Conservation (phyloP, 345 rosid genomes). For the Tarenaya hassleriana region DNA sequence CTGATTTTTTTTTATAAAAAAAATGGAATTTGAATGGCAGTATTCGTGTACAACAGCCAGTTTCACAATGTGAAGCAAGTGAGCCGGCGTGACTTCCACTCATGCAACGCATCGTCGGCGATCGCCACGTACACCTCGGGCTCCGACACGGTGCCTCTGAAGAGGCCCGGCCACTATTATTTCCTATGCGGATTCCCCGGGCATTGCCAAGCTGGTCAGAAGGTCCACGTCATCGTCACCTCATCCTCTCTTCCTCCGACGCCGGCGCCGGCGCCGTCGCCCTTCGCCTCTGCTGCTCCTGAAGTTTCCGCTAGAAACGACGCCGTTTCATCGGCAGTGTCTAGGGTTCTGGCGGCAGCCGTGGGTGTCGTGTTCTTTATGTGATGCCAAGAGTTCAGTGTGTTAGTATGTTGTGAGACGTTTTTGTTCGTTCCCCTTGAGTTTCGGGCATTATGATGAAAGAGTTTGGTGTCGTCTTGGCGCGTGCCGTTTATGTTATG, state of each 20-base stretch:
- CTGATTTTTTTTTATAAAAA: no score
- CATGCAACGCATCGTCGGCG: constrained; percentile 26
- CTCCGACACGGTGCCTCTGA: constrained; percentile 19
- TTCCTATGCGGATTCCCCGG: constrained; percentile 29
- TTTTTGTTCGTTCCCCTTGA: no score
- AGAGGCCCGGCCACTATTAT: constrained; percentile 23
- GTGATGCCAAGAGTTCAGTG: no score
- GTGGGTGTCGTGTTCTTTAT: constrained; percentile 6
- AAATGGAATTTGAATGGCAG: constrained; percentile 1
- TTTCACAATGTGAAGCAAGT: constrained; percentile 34
- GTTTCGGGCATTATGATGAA: no score
- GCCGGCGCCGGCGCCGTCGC: constrained; percentile 4
- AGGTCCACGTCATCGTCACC: constrained; percentile 22
- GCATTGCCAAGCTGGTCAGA: constrained; percentile 33
- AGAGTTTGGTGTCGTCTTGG: no score
- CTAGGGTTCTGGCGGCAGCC: neutral
- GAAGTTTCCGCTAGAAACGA: constrained; percentile 12
- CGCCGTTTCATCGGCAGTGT: neutral
- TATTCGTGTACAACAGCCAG: constrained; percentile 25
- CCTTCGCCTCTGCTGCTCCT: constrained; percentile 13
- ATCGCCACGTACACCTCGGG: constrained; percentile 24
- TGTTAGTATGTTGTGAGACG: no score
- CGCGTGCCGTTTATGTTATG: no score
- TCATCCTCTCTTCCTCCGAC: neutral
- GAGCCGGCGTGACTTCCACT: constrained; percentile 16